A percentile compares a stretch with the other conserved stretches of the same genome.
Conservation (phyloP, 805 yeast genomes). For the Cyberlindnera petersonii region DNA sequence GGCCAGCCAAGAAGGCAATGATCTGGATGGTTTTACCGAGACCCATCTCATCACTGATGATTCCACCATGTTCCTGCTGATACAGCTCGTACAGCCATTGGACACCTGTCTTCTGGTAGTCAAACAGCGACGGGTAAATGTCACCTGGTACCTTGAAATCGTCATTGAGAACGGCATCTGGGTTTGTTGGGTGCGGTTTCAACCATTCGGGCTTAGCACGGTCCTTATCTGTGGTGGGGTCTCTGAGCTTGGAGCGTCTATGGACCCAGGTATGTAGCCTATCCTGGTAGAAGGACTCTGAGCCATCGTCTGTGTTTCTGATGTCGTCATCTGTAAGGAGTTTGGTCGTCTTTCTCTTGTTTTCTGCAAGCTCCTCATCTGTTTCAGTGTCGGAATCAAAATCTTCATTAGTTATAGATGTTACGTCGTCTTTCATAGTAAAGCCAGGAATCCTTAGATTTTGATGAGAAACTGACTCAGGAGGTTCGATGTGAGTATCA, state of each 20-base stretch:
- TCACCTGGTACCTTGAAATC: conserved; percentile 85
- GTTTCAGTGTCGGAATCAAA: conserved; percentile 19
- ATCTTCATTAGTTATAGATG: conserved; percentile 6
- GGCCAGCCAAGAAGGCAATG: conserved; percentile 84
- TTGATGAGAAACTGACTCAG: conserved; percentile 17
- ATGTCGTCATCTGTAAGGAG: conserved; percentile 31
- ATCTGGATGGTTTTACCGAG: conserved; percentile 93
- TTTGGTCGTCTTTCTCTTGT: conserved; percentile 14
- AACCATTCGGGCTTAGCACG: conserved; percentile 52
- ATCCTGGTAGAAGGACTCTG: conserved; percentile 56
- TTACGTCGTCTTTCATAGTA: conserved; percentile 12
- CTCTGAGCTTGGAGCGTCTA: conserved; percentile 45
- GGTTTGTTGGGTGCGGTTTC: conserved; percentile 69
- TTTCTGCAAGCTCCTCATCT: conserved; percentile 16
- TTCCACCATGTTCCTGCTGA: conserved; percentile 88
- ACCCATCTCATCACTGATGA: conserved; percentile 98
- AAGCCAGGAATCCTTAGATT: conserved; percentile 26
- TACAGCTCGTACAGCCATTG: conserved; percentile 97
- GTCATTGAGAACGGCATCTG: conserved; percentile 72
- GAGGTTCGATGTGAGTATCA: conserved; percentile 17
- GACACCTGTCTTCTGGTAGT: conserved; percentile 93
- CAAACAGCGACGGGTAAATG: conserved; percentile 79
- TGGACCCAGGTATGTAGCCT: conserved; percentile 59
- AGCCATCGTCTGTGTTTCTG: conserved; percentile 73
- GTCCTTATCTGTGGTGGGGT: conserved; percentile 9